Base-by-base conservation (phyloP, 2,329 filamentous ascomycete species). In the Juglanconis sp. region DNA sequence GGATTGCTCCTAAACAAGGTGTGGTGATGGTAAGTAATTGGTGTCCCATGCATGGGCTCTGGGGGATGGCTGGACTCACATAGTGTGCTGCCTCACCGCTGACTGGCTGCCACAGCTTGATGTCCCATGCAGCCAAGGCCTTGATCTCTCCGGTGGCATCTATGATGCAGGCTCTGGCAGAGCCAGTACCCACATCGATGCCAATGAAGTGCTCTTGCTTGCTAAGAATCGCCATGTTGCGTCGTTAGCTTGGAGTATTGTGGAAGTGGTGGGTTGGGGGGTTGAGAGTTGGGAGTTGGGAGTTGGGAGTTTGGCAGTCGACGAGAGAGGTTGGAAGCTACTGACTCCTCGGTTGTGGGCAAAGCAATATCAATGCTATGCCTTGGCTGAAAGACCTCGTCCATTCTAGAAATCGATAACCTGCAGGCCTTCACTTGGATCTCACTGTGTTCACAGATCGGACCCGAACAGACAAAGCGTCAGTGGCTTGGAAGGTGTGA, bases 181-280 rank as follows among this genome's bases (percentile, higher is more conserved):
- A 96, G 59, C 95, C 95, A 24, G 95, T 99, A 56, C 95, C 95
- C 54, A 99, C 94, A 77, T 99, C 95, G 68, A 99, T 91, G 63
- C 94, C 94, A 70, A 98, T 84, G 70, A 83, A 87, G 68, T 87
- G 81, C 63, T 86, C 81, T 76, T 86, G 63, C 24, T 57, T 58
- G 11, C 61, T 63, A 24, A 38, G 40, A 24, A 24, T 24, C 50
- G 50, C 49, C 53, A 51, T 57, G 35, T 40, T 38, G 34, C 8
- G 30, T 24, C 7, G 49, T 62, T 44, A 60, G 57, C 44, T 54
- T 49, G 13, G 17, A n/a, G n/a, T 35, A 35, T 6, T 34, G 54
- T 34, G 34, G 30, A 17, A 47, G 24, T 47, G 11, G 8, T 40
- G 13, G 47, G 34, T 40, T 36, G 49, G 9, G 11, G 49, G 6